phyloP scores from a whole-genome alignment of 1,139 yeast genomes.

The Candida tropicalis region DNA sequence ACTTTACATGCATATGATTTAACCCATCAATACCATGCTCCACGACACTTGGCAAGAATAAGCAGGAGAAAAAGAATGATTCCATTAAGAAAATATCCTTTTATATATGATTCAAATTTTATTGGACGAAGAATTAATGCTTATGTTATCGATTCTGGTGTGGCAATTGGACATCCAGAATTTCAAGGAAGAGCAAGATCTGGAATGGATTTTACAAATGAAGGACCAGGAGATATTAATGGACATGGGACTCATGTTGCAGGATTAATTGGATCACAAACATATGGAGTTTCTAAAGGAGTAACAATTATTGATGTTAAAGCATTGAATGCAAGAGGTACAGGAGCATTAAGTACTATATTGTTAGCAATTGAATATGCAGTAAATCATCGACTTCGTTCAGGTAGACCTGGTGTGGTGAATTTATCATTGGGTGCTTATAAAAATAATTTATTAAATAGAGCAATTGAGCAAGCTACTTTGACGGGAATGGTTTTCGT shows the following conservation, averaged over 20 bases:
- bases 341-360: constrained; percentile 68
- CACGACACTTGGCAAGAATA: constrained; percentile 67
- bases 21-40: constrained; percentile 48
- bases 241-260: constrained; percentile 93
- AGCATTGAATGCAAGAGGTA: constrained; percentile 61
- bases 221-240: constrained; percentile 61
- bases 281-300: constrained; percentile 79
- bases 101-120: constrained; percentile 27
- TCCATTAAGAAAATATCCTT: constrained; percentile 21
- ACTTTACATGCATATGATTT: constrained; percentile 48
- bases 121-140: constrained; percentile 55
- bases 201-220: constrained; percentile 63
- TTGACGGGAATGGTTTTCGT: constrained; percentile 73
- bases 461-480: constrained; percentile 71
- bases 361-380: constrained; percentile 73
- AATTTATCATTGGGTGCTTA: constrained; percentile 79
- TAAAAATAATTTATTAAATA: constrained; percentile 63
- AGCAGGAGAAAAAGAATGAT: constrained; percentile 50
- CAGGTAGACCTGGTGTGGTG: constrained; percentile 58
- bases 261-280: constrained; percentile 74
- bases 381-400: constrained; percentile 54
- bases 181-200: constrained; percentile 61
- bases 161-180: constrained; percentile 58
- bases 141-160: constrained; percentile 82
- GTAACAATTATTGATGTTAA: constrained; percentile 70